These are phyloP conservation scores for Leccinellum luteum DNA, from an alignment of 768 basidiomycete genomes.

Conservation along the genomic window DNA sequence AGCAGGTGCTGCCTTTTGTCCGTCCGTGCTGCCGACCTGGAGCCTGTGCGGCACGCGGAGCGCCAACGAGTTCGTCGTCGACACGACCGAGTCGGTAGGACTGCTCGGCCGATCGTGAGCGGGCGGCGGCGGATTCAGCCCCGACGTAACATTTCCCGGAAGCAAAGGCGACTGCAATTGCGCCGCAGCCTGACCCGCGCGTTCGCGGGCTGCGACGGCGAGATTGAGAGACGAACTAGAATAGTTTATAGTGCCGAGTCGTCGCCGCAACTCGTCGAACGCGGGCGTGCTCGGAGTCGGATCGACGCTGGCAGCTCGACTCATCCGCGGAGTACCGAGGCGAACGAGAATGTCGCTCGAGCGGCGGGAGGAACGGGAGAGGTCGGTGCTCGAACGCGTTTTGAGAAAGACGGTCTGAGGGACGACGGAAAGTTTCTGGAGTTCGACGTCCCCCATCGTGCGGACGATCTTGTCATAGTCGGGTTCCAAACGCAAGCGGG, in stretches of 20 bases:
- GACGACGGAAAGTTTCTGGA: slow-evolving; percentile 85
- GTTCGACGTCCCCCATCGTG: slow-evolving; percentile 64
- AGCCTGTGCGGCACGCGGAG: slow-evolving; percentile 58
- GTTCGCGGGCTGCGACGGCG: slow-evolving; percentile 42
- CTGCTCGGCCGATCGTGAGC: slow-evolving; percentile 61
- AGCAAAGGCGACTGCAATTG: slow-evolving; percentile 9
- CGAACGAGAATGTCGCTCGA: slow-evolving; percentile 41
- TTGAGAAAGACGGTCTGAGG: slow-evolving; percentile 91
- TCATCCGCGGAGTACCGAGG: slow-evolving; percentile 50
- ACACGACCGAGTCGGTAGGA: slow-evolving; percentile 80
- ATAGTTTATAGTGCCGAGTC: slow-evolving; percentile 71
- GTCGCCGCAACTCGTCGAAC: slow-evolving; percentile 75
- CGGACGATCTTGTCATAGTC: slow-evolving; percentile 65
- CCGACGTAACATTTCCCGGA: slow-evolving; percentile 4
- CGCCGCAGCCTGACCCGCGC: slow-evolving; percentile 32
- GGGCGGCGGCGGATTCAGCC: slow-evolving; percentile 21
- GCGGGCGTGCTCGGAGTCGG: slow-evolving; percentile 48
- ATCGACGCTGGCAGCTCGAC: slow-evolving; percentile 49
- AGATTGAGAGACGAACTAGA: slow-evolving; percentile 64
- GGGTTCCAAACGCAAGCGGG: slow-evolving; percentile 58
- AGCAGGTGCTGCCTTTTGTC: slow-evolving; percentile 86
- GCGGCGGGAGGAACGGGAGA: slow-evolving; percentile 40
- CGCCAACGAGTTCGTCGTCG: slow-evolving; percentile 63
- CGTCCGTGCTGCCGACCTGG: slow-evolving; percentile 69
- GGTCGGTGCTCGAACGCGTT: slow-evolving; percentile 38